Percentiles rank a stretch among this genome's conserved stretches.
Conservation (phyloP, 768 basidiomycete species). For the Macrocybe gigantea region DNA sequence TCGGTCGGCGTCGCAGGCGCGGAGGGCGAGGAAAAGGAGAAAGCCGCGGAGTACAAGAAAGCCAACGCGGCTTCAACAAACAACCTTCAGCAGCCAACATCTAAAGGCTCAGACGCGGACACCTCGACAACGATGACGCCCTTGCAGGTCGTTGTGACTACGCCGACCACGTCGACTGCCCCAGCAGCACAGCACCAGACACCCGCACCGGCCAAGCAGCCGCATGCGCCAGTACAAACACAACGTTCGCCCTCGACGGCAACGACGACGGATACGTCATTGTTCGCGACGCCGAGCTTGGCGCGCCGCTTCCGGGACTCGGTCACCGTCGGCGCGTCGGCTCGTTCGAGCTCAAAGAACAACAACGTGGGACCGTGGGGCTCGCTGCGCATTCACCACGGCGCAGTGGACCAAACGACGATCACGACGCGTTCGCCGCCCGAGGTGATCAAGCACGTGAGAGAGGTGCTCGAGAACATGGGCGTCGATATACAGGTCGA, state of each 20-base stretch:
- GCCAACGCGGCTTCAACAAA: slow-evolving; percentile 26
- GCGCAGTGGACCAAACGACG: slow-evolving; percentile 86
- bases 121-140: slow-evolving; percentile 17
- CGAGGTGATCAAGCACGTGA: slow-evolving; percentile 84
- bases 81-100: slow-evolving; percentile 22
- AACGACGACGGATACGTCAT: slow-evolving; percentile 27
- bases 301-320: slow-evolving; percentile 46
- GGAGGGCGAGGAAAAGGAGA: slow-evolving; percentile 13
- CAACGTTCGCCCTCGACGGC: slow-evolving; percentile 39
- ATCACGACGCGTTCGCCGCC: slow-evolving; percentile 81
- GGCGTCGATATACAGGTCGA: slow-evolving; percentile 87
- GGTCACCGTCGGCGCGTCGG: slow-evolving; percentile 30
- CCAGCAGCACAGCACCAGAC: not conserved
- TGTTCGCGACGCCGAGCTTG: slow-evolving; percentile 37
- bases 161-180: slow-evolving; percentile 19
- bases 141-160: slow-evolving; percentile 35
- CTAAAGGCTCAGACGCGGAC: not conserved
- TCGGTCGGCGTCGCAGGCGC: slow-evolving; percentile 23
- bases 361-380: slow-evolving; percentile 22
- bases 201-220: slow-evolving; percentile 15
- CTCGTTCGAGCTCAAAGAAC: no score
- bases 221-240: slow-evolving; percentile 25
- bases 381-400: slow-evolving; percentile 79
- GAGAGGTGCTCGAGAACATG: slow-evolving; percentile 77
- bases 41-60: slow-evolving; percentile 19